Percentiles rank a stretch among this genome's conserved stretches.
phyloP scores from a whole-genome alignment of 768 basidiomycete genomes.

The Boletus patriciae region DNA sequence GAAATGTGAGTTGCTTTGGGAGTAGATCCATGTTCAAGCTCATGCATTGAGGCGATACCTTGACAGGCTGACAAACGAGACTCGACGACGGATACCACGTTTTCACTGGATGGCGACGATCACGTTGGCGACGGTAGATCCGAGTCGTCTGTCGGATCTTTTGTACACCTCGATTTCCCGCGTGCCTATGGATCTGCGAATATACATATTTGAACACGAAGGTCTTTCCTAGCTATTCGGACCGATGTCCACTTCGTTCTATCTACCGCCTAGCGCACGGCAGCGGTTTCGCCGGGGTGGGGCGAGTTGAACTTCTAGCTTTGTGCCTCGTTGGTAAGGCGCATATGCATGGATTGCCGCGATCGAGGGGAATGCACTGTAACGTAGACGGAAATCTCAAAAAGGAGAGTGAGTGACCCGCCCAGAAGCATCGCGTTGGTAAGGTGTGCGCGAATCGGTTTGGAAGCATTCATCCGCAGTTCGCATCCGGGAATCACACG shows the following conservation, averaged over 20 bases:
- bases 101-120: background rate
- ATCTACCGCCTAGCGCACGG: background rate
- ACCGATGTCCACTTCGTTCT: background rate
- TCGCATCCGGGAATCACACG: constrained; percentile 1
- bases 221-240: constrained; percentile 8
- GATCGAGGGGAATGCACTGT: background rate
- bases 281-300: background rate
- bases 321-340: background rate
- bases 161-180: background rate
- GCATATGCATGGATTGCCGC: background rate
- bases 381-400: background rate
- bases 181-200: background rate
- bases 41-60: background rate
- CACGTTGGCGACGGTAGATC: background rate
- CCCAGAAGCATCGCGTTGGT: constrained; percentile 3
- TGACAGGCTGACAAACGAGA: background rate
- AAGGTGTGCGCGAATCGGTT: constrained; percentile 5
- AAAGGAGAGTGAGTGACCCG: background rate
- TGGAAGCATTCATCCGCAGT: background rate
- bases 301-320: background rate
- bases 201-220: background rate
- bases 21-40: background rate
- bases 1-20: background rate
- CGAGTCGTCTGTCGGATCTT: background rate
- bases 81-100: background rate